phyloP scores from a whole-genome alignment of 2,329 filamentous ascomycete species.

The Paracamarosporium sp. region DNA sequence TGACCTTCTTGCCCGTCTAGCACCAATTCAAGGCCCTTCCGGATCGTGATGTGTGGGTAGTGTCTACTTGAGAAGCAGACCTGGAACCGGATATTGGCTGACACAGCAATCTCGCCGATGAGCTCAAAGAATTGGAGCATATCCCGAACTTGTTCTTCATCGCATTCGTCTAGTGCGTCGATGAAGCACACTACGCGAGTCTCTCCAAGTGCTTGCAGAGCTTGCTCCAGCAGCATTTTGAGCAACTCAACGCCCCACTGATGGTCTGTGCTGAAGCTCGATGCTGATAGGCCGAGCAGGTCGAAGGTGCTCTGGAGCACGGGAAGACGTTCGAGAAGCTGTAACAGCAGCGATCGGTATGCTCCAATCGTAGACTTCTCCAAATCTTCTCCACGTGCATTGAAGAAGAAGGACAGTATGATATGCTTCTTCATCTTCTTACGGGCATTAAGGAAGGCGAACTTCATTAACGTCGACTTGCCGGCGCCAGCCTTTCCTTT shows the following conservation, averaged over 20 bases:
- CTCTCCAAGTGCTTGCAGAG: conserved; percentile 9
- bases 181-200: conserved; percentile 24
- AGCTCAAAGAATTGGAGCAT: conserved; percentile 54
- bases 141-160: conserved; percentile 47
- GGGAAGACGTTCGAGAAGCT: conserved; percentile 19
- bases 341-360: conserved; percentile 24
- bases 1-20: conserved; percentile 46
- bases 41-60: conserved; percentile 52
- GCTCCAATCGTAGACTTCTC: conserved; percentile 20
- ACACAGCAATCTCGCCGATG: conserved; percentile 33
- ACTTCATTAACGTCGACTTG: conserved; percentile 52
- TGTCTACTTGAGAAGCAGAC: conserved; percentile 58
- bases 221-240: conserved; percentile 18
- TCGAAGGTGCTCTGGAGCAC: conserved; percentile 6
- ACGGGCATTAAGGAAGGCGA: conserved; percentile 17
- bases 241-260: conserved; percentile 13
- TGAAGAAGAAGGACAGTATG: conserved; percentile 24
- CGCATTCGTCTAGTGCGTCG: conserved; percentile 58
- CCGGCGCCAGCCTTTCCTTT: conserved; percentile 36
- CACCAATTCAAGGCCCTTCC: conserved; percentile 30
- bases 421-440: conserved; percentile 4
- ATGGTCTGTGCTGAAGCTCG: neutral
- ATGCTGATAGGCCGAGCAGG: conserved; percentile 7
- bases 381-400: conserved; percentile 16
- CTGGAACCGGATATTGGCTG: conserved; percentile 18